Percentiles rank a stretch among this genome's conserved stretches.
phyloP scores from a whole-genome alignment of 352 stramenopile species.

The Ochromonadaceae sp. region DNA sequence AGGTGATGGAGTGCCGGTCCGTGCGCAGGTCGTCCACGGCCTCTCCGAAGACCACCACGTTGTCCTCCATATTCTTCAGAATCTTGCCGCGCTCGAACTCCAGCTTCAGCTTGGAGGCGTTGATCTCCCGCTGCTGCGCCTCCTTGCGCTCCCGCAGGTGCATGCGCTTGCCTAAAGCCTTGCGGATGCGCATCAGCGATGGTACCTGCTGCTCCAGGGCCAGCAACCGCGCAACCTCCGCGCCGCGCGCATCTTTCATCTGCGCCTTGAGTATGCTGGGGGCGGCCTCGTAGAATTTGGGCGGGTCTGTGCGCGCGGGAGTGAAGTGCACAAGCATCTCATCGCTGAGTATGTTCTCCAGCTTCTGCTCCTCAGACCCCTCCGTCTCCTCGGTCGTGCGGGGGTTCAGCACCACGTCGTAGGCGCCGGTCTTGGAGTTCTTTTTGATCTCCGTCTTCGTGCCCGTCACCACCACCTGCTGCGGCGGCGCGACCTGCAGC shows the following conservation, averaged over 20 bases:
- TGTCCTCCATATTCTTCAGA: conserved; percentile 42
- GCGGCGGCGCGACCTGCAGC: background rate
- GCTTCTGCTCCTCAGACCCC: background rate
- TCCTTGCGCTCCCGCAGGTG: background rate
- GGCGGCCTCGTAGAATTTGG: no score
- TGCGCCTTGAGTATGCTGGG: no score
- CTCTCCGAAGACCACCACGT: conserved; percentile 57
- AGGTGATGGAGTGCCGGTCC: conserved; percentile 60
- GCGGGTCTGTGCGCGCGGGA: background rate
- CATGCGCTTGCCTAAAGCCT: background rate
- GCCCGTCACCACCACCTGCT: background rate
- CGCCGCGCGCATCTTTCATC: background rate
- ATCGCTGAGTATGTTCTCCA: background rate
- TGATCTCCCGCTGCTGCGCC: conserved; percentile 11
- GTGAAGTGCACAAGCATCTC: background rate
- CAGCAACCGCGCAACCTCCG: background rate
- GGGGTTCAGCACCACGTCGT: background rate
- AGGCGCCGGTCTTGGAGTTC: background rate
- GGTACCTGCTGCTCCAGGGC: background rate
- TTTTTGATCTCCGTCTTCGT: background rate
- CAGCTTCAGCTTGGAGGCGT: conserved; percentile 25
- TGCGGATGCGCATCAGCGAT: background rate
- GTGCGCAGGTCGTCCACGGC: conserved; percentile 63
- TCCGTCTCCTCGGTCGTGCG: background rate
- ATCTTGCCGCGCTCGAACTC: conserved; percentile 49